Evolutionary conservation across 306 rosid genomes (phyloP), one percentile per base, ranked within the genome.

Genomic region (Cicer cuneatum): DNA sequence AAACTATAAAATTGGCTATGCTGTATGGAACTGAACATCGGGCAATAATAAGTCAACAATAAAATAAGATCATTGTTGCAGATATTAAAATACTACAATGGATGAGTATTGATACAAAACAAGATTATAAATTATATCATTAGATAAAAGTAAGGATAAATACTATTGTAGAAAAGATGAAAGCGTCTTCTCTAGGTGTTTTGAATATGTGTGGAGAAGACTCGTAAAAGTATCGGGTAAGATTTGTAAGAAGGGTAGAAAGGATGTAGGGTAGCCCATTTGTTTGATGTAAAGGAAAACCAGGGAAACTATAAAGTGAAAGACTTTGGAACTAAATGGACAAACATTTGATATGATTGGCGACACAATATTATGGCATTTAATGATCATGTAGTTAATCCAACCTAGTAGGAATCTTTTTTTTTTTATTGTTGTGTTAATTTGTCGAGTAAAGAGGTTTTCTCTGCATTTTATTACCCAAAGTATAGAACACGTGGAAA

Each of bases 401-500:
- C n/a, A 57, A 1, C 61, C 38, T 16, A 11, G 65, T 33, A 16
- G 42, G 42, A 59, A 6, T 35, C n/a, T n/a, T n/a, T n/a, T 29
- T 29, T 29, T 29, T 3, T 29, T 35, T 1, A 13, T 33, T 13
- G 19, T n/a, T 35, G 66, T 60, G 15, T n/a, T 60, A 60, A 37
- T 78, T 52, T 58, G 14, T 51, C 11, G 40, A 51, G 33, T 43
- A 14, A 48, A 49, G 16, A 70, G 21, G 47, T 51, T 69, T 49
- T 41, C 21, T 63, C n/a, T 51, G 53, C 45, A 63, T 52, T 71
- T 14, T 40, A 16, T 72, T 13, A 7, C 52, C 42, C 13, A 5
- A 21, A 57, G 65, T 57, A 53, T 38, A 18, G 47, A 72, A 58
- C 41, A 7, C 11, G 11, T 80, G 58, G 19, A 48, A 49, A 40